Conservation (phyloP, 805 yeast species). For the Ogataea nonfermentans region DNA sequence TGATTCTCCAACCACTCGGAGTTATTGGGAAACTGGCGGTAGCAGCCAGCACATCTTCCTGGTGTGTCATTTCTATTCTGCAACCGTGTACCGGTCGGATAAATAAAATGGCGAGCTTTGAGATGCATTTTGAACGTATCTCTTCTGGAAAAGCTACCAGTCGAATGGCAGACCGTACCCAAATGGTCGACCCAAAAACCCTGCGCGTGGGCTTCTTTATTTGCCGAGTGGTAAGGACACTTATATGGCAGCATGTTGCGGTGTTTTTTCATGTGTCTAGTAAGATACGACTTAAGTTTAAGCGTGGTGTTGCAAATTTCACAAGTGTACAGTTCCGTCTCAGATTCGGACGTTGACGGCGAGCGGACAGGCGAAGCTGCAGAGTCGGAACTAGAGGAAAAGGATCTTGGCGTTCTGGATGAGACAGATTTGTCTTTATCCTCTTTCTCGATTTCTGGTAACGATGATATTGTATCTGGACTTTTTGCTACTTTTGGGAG, state of each 20-base stretch:
- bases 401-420: neutral
- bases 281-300: constrained; percentile 52
- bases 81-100: constrained; percentile 54
- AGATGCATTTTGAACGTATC: constrained; percentile 60
- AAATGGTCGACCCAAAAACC: constrained; percentile 3
- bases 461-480: neutral
- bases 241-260: constrained; percentile 47
- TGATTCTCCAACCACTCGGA: constrained; percentile 53
- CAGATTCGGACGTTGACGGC: neutral
- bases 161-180: constrained; percentile 49
- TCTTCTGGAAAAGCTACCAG: constrained; percentile 58
- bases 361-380: neutral
- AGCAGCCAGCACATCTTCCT: constrained; percentile 57
- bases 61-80: constrained; percentile 41
- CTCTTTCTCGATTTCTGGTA: neutral
- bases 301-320: constrained; percentile 48
- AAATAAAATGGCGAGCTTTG: constrained; percentile 54
- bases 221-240: constrained; percentile 47
- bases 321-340: constrained; percentile 37
- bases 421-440: neutral
- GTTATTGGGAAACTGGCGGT: constrained; percentile 45
- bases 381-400: neutral
- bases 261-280: constrained; percentile 56
- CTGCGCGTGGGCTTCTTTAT: neutral
- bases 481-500: neutral